Evolutionary conservation across 805 yeast species (phyloP).

Genomic region (Suhomyces pyralidae): DNA sequence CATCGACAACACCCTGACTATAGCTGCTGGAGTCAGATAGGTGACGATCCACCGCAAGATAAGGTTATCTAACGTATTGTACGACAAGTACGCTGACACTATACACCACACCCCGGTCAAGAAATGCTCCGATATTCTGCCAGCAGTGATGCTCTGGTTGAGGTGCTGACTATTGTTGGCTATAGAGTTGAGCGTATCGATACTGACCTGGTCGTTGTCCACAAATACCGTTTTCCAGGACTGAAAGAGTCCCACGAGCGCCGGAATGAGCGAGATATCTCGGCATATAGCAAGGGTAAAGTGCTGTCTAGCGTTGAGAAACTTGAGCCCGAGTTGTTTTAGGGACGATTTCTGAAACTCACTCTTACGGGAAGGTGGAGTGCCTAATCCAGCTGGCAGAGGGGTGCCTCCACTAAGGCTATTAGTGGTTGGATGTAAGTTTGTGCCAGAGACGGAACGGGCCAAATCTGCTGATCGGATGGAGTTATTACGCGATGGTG

Average conservation of each 20-base stretch:
- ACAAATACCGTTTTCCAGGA: constrained; percentile 40
- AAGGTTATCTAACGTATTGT: constrained; percentile 79
- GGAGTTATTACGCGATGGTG: neutral
- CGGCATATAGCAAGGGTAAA: constrained; percentile 73
- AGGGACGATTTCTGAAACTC: constrained; percentile 20
- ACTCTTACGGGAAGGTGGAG: neutral
- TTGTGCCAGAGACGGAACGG: neutral
- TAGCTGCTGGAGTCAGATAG: constrained; percentile 84
- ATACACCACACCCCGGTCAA: constrained; percentile 90
- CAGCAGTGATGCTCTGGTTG: constrained; percentile 41
- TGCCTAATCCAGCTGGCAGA: neutral
- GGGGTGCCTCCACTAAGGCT: neutral
- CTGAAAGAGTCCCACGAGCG: constrained; percentile 51
- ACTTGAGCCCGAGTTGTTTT: constrained; percentile 64
- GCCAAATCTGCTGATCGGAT: neutral
- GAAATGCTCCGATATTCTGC: constrained; percentile 73
- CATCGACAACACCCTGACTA: constrained; percentile 80
- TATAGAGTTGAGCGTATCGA: neutral
- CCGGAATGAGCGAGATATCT: constrained; percentile 70
- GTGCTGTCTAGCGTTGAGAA: constrained; percentile 74
- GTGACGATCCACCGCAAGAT: constrained; percentile 94
- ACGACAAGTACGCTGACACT: constrained; percentile 81
- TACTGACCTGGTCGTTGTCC: constrained; percentile 1
- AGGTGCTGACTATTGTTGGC: constrained; percentile 1
- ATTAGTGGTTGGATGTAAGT: constrained; percentile 2